Base-by-base conservation (phyloP, 768 basidiomycete species). In the Pulveroboletus sp. region DNA sequence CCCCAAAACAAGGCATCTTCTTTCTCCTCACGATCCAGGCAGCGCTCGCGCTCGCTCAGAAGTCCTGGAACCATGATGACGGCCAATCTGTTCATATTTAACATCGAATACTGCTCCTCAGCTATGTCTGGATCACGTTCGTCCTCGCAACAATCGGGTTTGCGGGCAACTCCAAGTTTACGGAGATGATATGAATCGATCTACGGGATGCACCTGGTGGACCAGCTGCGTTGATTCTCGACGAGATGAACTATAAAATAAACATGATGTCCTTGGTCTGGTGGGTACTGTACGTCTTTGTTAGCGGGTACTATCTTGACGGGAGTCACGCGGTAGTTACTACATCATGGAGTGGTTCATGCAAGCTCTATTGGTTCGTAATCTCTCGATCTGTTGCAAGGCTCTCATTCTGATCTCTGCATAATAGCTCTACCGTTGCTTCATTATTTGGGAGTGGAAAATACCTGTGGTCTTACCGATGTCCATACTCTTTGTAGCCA, bases 131-230 rank as follows among this genome's bases (percentile, higher is more conserved):
- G 40, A 42, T 59, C 38, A 66, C 63, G 2, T 67, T 69, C 27
- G 8, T 35, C 16, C 43, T 69, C 29, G 69, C 53, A 5, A 63
- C 61, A 1, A 43, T 71, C 11, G 59, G 56, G 9, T 55, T 64
- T 6, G 65, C 50, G 6, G 49, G 38, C 2, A 61, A 68, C 21
- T 50, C 55, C 3, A 61, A 55, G 35, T 68, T 61, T 46, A 68
- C 55, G 44, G 61, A 51, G 19, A 57, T 64, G 66, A 62, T 67
- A n/a, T 72, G 50, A 53, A 66, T 68, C 19, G 65, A 69, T 29
- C 7, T 63, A 27, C 65, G 68, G 11, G 51, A 52, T 25, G 17
- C 45, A 6, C 34, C 48, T 0, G 54, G 53, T 33, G 54, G 53
- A 5, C 45, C 57, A 6, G 56, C 50, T 12, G 56, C 55, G 33